These are phyloP conservation scores for Neonectria hederae DNA, from an alignment of 2,329 filamentous ascomycete species.

Conservation along the genomic window DNA sequence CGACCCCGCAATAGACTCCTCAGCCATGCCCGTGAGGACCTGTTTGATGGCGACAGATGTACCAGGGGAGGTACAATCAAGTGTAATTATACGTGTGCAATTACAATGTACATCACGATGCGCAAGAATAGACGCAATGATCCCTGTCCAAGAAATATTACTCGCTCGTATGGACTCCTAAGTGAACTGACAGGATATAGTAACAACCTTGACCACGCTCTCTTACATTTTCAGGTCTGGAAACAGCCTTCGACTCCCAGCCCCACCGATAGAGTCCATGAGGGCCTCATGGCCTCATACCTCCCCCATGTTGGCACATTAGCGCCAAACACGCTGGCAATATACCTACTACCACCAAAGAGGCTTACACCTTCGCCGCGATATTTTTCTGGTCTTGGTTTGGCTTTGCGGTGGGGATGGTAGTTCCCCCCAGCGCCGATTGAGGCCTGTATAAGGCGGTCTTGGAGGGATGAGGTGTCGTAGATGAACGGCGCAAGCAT, in stretches of 20 bases:
- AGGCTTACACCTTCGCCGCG: not conserved
- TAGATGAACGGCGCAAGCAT: conserved; percentile 20
- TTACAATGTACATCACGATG: conserved; percentile 45
- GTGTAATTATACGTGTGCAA: conserved; percentile 48
- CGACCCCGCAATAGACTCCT: conserved; percentile 31
- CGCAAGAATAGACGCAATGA: conserved; percentile 41
- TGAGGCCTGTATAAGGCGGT: conserved; percentile 10
- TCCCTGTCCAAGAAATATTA: conserved; percentile 25
- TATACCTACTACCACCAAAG: not conserved
- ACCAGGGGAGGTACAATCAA: conserved; percentile 30
- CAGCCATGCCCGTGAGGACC: conserved; percentile 7
- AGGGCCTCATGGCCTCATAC: not conserved
- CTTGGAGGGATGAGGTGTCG: conserved; percentile 15
- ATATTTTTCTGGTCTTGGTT: not conserved
- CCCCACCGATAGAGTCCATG: not conserved
- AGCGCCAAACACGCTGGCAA: not conserved
- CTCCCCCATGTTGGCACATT: not conserved
- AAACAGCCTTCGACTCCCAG: not conserved
- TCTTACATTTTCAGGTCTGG: too few relatives aligned
- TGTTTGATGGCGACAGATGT: conserved; percentile 29
- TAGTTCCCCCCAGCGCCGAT: not conserved
- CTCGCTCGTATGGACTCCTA: not conserved
- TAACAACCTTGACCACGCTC: not conserved
- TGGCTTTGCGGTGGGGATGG: too few relatives aligned
- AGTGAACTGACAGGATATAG: not conserved